Percentiles rank a stretch among this genome's conserved stretches.
Conservation (phyloP, 2,329 filamentous ascomycete species). For the Chrysosphaeria jannelii region DNA sequence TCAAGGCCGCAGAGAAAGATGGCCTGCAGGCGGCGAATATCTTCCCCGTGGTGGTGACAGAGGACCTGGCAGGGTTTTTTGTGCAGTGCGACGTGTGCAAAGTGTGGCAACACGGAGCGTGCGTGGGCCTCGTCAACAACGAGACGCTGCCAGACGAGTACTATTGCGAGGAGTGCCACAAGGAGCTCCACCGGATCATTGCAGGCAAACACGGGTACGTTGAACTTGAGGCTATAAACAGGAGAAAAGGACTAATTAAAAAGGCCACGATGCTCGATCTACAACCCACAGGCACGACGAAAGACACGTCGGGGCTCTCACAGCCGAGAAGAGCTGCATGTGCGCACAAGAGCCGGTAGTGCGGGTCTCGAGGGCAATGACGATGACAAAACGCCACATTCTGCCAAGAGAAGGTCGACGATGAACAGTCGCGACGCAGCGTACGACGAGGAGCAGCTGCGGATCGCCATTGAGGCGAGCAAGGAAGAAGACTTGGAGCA, state of each 20-base stretch:
- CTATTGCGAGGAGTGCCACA: constrained; percentile 84
- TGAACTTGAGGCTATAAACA: background rate
- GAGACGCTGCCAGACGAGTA: constrained; percentile 85
- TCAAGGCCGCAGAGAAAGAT: constrained; percentile 21
- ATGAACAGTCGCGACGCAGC: constrained; percentile 93
- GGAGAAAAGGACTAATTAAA: too few relatives aligned
- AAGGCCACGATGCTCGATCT: constrained; percentile 36
- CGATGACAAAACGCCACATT: constrained; percentile 13
- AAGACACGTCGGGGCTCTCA: constrained; percentile 1
- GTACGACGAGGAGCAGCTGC: constrained; percentile 83
- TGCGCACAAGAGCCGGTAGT: too few relatives aligned
- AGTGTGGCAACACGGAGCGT: constrained; percentile 96
- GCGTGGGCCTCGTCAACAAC: constrained; percentile 89
- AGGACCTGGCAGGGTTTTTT: constrained; percentile 82
- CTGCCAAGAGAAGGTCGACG: constrained; percentile 65
- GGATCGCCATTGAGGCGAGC: constrained; percentile 80
- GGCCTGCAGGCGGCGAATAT: constrained; percentile 25
- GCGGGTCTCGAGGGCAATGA: constrained; percentile 2
- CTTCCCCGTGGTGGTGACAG: constrained; percentile 32
- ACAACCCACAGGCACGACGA: constrained; percentile 22
- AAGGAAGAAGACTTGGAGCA: constrained; percentile 37
- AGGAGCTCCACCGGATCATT: constrained; percentile 66
- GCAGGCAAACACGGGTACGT: constrained; percentile 61
- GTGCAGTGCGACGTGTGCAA: constrained; percentile 95
- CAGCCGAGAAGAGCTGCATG: background rate